These are phyloP conservation scores for Penicillium egyptiacum DNA, from an alignment of 495 filamentous ascomycete species.

Conservation along the genomic window DNA sequence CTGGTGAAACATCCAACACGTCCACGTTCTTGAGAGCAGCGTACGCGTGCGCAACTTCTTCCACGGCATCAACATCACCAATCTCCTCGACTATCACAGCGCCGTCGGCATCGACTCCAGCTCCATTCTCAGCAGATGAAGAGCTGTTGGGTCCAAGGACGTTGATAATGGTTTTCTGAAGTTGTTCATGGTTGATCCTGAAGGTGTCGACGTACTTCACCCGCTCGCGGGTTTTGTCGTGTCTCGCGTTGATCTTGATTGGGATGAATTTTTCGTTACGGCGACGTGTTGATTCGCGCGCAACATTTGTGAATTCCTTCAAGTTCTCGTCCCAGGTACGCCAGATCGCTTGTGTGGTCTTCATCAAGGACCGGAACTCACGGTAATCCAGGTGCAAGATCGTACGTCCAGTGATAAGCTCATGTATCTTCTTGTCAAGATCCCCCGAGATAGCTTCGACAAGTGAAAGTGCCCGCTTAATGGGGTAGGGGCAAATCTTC, in stretches of 20 bases:
- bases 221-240: conserved; percentile 82
- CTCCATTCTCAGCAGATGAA: conserved; percentile 45
- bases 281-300: conserved; percentile 85
- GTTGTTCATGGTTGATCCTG: conserved; percentile 92
- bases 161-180: conserved; percentile 92
- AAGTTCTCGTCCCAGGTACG: conserved; percentile 89
- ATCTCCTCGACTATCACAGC: conserved; percentile 84
- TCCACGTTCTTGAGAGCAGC: conserved; percentile 91
- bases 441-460: conserved; percentile 98
- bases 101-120: conserved; percentile 52
- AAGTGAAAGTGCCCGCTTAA: conserved; percentile 86
- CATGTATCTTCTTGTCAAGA: conserved; percentile 80
- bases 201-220: conserved; percentile 92
- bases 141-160: conserved; percentile 74
- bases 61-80: conserved; percentile 96
- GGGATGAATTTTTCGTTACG: conserved; percentile 97
- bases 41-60: conserved; percentile 93
- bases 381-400: conserved; percentile 89
- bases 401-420: conserved; percentile 77
- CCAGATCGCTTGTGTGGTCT: conserved; percentile 80
- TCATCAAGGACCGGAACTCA: conserved; percentile 85
- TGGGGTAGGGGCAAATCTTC: conserved; percentile 90
- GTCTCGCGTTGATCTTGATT: conserved; percentile 86
- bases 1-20: conserved; percentile 83
- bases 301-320: conserved; percentile 97